Percentiles rank a stretch among this genome's conserved stretches.
Conservation (phyloP, 495 filamentous ascomycete species). For the Durotheca rogersii region DNA sequence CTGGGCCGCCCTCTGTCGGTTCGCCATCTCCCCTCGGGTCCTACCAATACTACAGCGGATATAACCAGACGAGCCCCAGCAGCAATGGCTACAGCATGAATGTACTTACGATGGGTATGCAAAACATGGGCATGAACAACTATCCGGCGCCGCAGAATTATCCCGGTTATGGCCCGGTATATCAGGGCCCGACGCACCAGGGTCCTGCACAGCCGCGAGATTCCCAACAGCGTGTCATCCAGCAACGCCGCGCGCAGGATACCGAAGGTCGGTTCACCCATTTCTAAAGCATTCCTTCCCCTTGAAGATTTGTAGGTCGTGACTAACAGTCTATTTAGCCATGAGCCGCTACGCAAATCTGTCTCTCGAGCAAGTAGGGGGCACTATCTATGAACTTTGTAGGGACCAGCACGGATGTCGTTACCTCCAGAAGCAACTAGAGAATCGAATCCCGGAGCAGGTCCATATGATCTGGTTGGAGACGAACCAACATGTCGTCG, state of each 20-base stretch:
- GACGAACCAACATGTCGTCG: constrained; percentile 85
- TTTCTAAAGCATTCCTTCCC: not conserved
- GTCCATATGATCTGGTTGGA: constrained; percentile 92
- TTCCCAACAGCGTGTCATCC: constrained; percentile 69
- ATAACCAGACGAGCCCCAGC: constrained; percentile 26
- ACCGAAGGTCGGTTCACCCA: constrained; percentile 53
- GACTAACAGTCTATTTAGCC: constrained; percentile 38
- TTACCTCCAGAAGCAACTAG: constrained; percentile 94
- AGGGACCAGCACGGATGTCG: constrained; percentile 98
- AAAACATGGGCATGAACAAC: constrained; percentile 55
- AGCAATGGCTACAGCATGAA: constrained; percentile 48
- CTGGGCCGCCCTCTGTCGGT: constrained; percentile 34
- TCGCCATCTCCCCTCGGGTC: constrained; percentile 38
- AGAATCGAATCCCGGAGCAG: constrained; percentile 78
- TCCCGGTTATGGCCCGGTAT: constrained; percentile 44
- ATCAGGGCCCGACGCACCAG: constrained; percentile 46
- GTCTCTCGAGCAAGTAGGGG: constrained; percentile 72
- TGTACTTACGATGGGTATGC: constrained; percentile 60
- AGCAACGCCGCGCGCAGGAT: constrained; percentile 64
- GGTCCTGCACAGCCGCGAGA: constrained; percentile 53
- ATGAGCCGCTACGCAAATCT: constrained; percentile 74
- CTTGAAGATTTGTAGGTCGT: not conserved
- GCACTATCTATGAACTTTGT: constrained; percentile 82
- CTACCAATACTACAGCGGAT: constrained; percentile 48
- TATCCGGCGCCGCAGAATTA: constrained; percentile 57